Percentiles rank a stretch among this genome's conserved stretches.
phyloP scores from a whole-genome alignment of 371 early-diverging fungal genomes.

The Rhizopus sp. region DNA sequence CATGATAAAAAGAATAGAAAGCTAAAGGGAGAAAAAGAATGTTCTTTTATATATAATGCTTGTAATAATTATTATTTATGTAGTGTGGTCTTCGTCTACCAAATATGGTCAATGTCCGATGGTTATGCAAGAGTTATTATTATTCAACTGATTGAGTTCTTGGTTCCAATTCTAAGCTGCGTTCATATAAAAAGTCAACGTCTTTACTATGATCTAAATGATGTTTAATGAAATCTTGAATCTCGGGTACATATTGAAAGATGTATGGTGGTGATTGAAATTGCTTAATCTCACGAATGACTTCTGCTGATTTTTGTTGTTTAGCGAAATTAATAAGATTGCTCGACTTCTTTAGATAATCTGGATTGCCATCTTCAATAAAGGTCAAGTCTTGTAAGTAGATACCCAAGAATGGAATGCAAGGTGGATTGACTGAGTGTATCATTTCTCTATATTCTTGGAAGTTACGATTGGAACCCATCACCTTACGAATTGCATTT shows the following conservation, averaged over 20 bases:
- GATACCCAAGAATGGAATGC: conserved; percentile 90
- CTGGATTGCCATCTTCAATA: conserved; percentile 91
- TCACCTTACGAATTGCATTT: conserved; percentile 58
- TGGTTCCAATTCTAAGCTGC: conserved; percentile 73
- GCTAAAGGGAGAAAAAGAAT: neutral
- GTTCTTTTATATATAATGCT: neutral
- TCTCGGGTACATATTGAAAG: conserved; percentile 72
- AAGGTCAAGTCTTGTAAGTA: conserved; percentile 93
- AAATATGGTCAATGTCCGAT: conserved; percentile 7
- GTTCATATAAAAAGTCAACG: conserved; percentile 66
- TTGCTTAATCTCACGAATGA: conserved; percentile 91
- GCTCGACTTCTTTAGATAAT: conserved; percentile 60
- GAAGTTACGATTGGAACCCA: conserved; percentile 85
- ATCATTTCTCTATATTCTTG: conserved; percentile 84
- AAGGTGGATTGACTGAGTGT: conserved; percentile 86
- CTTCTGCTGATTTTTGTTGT: conserved; percentile 83
- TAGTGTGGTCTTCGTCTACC: neutral
- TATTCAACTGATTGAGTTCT: conserved; percentile 16
- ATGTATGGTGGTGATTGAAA: conserved; percentile 89
- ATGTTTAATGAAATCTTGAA: conserved; percentile 78
- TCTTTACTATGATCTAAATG: conserved; percentile 63
- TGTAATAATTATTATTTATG: neutral
- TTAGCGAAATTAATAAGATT: conserved; percentile 91
- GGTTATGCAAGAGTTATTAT: too few species aligned
- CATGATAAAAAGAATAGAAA: neutral